Conservation (phyloP, 495 filamentous ascomycete genomes). For the Neurospora tetrasperma region DNA sequence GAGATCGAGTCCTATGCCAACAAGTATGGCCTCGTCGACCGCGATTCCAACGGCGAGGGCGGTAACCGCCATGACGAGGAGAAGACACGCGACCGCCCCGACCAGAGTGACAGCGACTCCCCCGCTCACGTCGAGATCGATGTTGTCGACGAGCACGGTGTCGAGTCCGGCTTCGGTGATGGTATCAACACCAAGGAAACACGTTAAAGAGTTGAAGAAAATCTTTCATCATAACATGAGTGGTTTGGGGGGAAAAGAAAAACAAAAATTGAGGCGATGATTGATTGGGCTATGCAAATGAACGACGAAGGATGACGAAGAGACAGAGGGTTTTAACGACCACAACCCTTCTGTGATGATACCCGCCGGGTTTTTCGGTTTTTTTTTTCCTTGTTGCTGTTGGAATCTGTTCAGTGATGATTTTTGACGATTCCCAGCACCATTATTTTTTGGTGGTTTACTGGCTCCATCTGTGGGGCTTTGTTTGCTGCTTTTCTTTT, state of each 20-base stretch:
- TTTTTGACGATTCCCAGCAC: not conserved
- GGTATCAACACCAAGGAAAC: not conserved
- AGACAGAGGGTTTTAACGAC: not conserved
- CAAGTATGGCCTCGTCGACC: slow-evolving; percentile 46
- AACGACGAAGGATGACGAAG: not conserved
- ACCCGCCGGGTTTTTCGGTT: not conserved
- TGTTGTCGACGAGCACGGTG: slow-evolving; percentile 8
- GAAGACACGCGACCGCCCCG: slow-evolving; percentile 1
- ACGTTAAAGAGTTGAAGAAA: not conserved
- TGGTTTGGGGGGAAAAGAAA: not conserved
- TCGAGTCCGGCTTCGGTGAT: slow-evolving; percentile 6
- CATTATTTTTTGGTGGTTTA: not conserved
- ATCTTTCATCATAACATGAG: not conserved
- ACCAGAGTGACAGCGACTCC: not conserved
- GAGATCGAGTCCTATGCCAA: slow-evolving; percentile 54
- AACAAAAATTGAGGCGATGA: not conserved
- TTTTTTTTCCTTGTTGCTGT: not conserved
- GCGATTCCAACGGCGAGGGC: not conserved
- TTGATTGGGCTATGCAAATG: not conserved
- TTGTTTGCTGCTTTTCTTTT: not conserved
- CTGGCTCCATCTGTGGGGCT: not conserved
- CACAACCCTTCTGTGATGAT: not conserved
- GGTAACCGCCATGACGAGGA: slow-evolving; percentile 3
- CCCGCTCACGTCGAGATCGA: not conserved
- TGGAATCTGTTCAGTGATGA: not conserved